Conservation (phyloP, 1,284 basidiomycete genomes). For the Ceratobasidium sp. region DNA sequence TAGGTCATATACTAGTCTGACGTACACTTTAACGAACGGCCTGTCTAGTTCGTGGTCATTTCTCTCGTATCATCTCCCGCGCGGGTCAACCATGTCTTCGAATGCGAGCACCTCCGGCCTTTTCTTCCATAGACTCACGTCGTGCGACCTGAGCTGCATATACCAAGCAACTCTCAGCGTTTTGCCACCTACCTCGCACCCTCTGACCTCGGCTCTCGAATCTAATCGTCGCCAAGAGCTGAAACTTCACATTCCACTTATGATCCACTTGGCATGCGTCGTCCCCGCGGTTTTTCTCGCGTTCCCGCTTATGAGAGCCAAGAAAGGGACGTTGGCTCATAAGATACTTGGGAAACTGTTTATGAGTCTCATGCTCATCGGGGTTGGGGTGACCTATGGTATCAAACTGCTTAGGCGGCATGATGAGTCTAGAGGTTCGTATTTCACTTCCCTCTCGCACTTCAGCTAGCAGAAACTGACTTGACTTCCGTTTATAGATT, state of each 20-base stretch:
- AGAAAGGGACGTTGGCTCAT: constrained; percentile 5
- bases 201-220: no score
- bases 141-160: no score
- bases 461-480: background rate
- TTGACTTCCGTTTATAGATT: background rate
- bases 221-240: background rate
- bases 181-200: no score
- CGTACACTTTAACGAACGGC: no score
- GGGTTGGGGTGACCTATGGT: background rate
- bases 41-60: no score
- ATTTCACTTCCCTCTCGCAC: no score
- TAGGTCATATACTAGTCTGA: no score
- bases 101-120: no score
- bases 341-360: background rate
- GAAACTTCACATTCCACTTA: background rate
- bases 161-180: no score
- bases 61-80: no score
- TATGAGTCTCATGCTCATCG: background rate
- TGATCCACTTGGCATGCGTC: constrained; percentile 1
- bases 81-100: no score
- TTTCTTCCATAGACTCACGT: no score
- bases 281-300: background rate
- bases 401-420: constrained; percentile 10
- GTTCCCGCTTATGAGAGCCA: background rate
- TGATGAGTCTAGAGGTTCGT: background rate